Evolutionary conservation across 2,329 filamentous ascomycete species (phyloP).

Genomic region (Lojkania enalia): DNA sequence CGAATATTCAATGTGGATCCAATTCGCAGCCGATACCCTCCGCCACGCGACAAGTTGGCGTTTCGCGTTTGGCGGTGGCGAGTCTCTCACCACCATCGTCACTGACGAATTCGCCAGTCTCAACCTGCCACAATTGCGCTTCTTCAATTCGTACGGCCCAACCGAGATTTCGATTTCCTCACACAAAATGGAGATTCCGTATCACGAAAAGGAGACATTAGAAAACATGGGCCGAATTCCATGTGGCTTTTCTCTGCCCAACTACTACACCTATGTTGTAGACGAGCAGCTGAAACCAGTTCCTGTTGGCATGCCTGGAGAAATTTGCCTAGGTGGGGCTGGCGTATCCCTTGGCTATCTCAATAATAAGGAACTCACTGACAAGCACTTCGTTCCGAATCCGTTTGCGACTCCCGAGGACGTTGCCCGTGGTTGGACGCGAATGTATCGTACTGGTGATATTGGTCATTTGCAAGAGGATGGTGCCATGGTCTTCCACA

Average conservation of each 20-base stretch:
- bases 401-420: slow-evolving; percentile 1
- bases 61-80: slow-evolving; percentile 33
- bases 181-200: not conserved
- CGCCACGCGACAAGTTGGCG: slow-evolving; percentile 26
- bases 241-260: slow-evolving; percentile 8
- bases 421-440: slow-evolving; percentile 20
- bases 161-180: slow-evolving; percentile 17
- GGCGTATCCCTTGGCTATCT: slow-evolving; percentile 45
- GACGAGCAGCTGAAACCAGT: slow-evolving; percentile 44
- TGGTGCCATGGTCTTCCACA: slow-evolving; percentile 38
- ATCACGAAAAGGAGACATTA: not conserved
- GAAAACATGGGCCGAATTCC: slow-evolving; percentile 19
- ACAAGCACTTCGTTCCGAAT: slow-evolving; percentile 22
- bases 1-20: slow-evolving; percentile 41
- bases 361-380: slow-evolving; percentile 16
- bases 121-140: not conserved
- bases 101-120: slow-evolving; percentile 5
- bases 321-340: slow-evolving; percentile 48
- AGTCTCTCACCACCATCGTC: slow-evolving; percentile 8
- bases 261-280: slow-evolving; percentile 41
- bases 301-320: slow-evolving; percentile 48
- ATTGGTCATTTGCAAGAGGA: slow-evolving; percentile 38
- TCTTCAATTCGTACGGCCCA: slow-evolving; percentile 24
- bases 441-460: slow-evolving; percentile 48
- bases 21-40: slow-evolving; percentile 21